A percentile compares a stretch with the other conserved stretches of the same genome.
Conservation (phyloP, 768 basidiomycete species). For the Kwoniella newhampshirensis region DNA sequence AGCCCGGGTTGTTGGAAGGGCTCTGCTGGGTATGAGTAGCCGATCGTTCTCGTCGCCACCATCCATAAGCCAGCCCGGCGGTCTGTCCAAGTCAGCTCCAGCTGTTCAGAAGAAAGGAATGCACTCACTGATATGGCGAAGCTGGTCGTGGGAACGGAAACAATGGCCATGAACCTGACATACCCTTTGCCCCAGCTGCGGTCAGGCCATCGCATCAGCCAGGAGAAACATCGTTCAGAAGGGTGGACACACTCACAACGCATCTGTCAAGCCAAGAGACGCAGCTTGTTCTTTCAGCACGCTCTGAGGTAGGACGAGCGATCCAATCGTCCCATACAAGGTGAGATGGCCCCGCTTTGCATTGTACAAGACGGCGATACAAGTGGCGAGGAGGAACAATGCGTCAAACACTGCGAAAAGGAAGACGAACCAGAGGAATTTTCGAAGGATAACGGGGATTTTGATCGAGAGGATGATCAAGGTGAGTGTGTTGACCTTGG, state of each 20-base stretch:
- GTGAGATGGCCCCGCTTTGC: background rate
- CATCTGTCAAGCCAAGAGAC: background rate
- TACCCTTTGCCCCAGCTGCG: slow-evolving; percentile 15
- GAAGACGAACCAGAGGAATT: slow-evolving; percentile 1
- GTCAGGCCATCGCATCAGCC: background rate
- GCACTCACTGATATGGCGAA: slow-evolving; percentile 4
- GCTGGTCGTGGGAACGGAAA: background rate
- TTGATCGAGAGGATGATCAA: slow-evolving; percentile 7
- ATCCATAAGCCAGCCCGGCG: background rate
- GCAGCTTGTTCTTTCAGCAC: background rate
- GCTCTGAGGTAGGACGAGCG: background rate
- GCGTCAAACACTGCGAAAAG: slow-evolving; percentile 7
- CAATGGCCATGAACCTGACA: slow-evolving; percentile 15
- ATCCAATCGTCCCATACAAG: background rate
- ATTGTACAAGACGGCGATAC: slow-evolving; percentile 5
- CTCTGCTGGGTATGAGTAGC: no score
- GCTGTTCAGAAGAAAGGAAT: background rate
- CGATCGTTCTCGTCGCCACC: slow-evolving; percentile 2
- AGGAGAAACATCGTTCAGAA: background rate
- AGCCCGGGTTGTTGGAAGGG: no score
- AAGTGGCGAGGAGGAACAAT: slow-evolving; percentile 9
- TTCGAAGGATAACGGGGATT: background rate
- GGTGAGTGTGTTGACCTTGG: slow-evolving; percentile 8
- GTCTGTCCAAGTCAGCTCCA: slow-evolving; percentile 5
- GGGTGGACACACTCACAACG: slow-evolving; percentile 1